Evolutionary conservation across 2,329 filamentous ascomycete genomes (phyloP).

Genomic region (Plectosphaerella cucumerina): DNA sequence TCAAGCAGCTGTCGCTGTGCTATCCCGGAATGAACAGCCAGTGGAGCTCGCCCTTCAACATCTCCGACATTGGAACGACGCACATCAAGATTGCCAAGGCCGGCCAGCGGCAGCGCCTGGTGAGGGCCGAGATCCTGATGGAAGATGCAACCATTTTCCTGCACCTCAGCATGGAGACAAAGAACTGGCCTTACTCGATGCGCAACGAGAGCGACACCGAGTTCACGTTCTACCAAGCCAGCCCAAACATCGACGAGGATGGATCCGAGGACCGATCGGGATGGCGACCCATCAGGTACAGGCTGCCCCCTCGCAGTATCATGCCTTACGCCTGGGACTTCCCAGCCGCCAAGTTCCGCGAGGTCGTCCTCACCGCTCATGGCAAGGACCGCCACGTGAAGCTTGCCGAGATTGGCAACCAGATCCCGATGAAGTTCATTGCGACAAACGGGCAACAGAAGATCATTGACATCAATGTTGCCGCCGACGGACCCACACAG

Average conservation of each 20-base stretch:
- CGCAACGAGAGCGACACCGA: conserved; percentile 96
- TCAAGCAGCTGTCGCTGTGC: conserved; percentile 88
- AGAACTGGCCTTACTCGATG: conserved; percentile 98
- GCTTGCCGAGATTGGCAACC: conserved; percentile 91
- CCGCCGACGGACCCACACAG: conserved; percentile 92
- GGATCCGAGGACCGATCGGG: conserved; percentile 78
- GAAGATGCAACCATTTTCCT: conserved; percentile 93
- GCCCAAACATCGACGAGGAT: conserved; percentile 90
- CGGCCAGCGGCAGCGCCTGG: conserved; percentile 81
- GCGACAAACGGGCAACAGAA: conserved; percentile 66
- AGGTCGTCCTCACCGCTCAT: conserved; percentile 76
- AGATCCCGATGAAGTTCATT: conserved; percentile 88
- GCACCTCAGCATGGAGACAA: conserved; percentile 83
- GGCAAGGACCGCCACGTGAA: conserved; percentile 88
- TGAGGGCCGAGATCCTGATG: conserved; percentile 85
- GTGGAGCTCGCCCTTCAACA: conserved; percentile 97
- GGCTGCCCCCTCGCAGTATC: conserved; percentile 87
- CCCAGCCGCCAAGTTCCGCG: conserved; percentile 93
- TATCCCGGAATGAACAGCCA: conserved; percentile 94
- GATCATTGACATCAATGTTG: conserved; percentile 94
- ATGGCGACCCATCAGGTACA: conserved; percentile 90
- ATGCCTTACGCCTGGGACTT: conserved; percentile 99
- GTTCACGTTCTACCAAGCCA: conserved; percentile 93
- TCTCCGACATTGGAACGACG: conserved; percentile 86
- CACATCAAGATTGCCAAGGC: conserved; percentile 92